A percentile compares a stretch with the other conserved stretches of the same genome.
Conservation (phyloP, 805 yeast species). For the Saturnispora sanitii region DNA sequence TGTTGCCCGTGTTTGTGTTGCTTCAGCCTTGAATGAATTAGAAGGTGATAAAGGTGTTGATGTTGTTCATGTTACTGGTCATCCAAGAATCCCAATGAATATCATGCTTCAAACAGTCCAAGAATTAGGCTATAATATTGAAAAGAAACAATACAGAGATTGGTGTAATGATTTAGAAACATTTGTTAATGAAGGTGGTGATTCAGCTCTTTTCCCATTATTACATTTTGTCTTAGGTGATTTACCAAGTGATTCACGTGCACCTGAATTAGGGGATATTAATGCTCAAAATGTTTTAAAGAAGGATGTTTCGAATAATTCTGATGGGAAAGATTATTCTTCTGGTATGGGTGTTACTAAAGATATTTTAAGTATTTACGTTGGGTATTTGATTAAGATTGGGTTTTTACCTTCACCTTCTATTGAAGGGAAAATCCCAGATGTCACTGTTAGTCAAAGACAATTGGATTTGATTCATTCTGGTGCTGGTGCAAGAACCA, state of each 20-base stretch:
- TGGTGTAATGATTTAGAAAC: slow-evolving; percentile 76
- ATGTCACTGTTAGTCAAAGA: slow-evolving; percentile 42
- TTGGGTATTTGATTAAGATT: slow-evolving; percentile 67
- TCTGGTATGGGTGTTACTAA: slow-evolving; percentile 67
- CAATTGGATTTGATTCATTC: slow-evolving; percentile 54
- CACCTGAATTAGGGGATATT: slow-evolving; percentile 87
- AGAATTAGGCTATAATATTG: slow-evolving; percentile 63
- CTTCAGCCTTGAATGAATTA: slow-evolving; percentile 53
- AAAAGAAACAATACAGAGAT: slow-evolving; percentile 52
- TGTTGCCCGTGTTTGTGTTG: slow-evolving; percentile 84
- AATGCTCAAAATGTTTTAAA: slow-evolving; percentile 68
- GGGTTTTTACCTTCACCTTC: slow-evolving; percentile 71
- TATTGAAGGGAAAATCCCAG: slow-evolving; percentile 43
- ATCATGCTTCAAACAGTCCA: slow-evolving; percentile 59
- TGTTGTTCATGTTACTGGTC: slow-evolving; percentile 96
- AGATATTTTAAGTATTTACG: slow-evolving; percentile 60
- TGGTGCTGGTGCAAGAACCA: slow-evolving; percentile 68
- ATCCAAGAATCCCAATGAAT: slow-evolving; percentile 79
- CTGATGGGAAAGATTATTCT: slow-evolving; percentile 48
- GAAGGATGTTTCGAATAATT: slow-evolving; percentile 43
- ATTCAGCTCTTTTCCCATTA: slow-evolving; percentile 85
- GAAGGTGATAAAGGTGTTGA: slow-evolving; percentile 45
- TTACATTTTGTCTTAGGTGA: slow-evolving; percentile 90
- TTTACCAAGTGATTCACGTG: slow-evolving; percentile 82
- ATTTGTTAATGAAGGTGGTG: slow-evolving; percentile 66